These are phyloP conservation scores for Quercus cerris DNA, from an alignment of 306 rosid genomes.

Conservation along the genomic window DNA sequence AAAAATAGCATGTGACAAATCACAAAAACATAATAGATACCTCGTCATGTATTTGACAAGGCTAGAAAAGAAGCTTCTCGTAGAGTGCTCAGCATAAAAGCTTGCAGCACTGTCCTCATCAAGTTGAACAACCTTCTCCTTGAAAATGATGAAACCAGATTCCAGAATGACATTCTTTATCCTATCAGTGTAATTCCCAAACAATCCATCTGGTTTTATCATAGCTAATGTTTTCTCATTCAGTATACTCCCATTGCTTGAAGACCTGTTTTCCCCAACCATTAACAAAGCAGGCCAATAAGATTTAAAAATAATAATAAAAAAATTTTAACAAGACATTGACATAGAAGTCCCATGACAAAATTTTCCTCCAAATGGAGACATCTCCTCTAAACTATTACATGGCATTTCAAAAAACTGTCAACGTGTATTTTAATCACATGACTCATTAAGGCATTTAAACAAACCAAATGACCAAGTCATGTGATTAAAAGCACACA, in stretches of 20 bases:
- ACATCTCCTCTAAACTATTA: no score
- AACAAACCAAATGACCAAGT: no score
- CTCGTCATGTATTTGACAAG: slow-evolving; percentile 80
- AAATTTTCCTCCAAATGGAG: no score
- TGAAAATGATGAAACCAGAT: slow-evolving; percentile 54
- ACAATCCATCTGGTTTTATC: slow-evolving; percentile 83
- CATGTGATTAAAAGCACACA: no score
- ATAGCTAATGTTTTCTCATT: slow-evolving; percentile 65
- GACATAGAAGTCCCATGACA: not conserved
- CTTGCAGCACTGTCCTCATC: slow-evolving; percentile 50
- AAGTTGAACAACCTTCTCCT: slow-evolving; percentile 52
- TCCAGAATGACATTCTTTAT: slow-evolving; percentile 55
- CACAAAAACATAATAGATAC: slow-evolving; percentile 32
- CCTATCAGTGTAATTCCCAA: slow-evolving; percentile 52
- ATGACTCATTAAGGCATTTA: no score
- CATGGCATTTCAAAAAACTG: no score
- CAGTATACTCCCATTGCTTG: slow-evolving; percentile 25
- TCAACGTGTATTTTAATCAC: no score
- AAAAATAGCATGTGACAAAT: slow-evolving; percentile 4
- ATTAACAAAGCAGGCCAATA: not conserved
- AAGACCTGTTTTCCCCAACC: slow-evolving; percentile 39
- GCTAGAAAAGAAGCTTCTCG: slow-evolving; percentile 57
- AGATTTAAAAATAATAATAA: not conserved
- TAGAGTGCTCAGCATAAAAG: slow-evolving; percentile 77
- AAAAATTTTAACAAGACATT: no score